These are phyloP conservation scores for Aspergillus niger DNA, from an alignment of 2,329 filamentous ascomycete species.

Conservation along the genomic window DNA sequence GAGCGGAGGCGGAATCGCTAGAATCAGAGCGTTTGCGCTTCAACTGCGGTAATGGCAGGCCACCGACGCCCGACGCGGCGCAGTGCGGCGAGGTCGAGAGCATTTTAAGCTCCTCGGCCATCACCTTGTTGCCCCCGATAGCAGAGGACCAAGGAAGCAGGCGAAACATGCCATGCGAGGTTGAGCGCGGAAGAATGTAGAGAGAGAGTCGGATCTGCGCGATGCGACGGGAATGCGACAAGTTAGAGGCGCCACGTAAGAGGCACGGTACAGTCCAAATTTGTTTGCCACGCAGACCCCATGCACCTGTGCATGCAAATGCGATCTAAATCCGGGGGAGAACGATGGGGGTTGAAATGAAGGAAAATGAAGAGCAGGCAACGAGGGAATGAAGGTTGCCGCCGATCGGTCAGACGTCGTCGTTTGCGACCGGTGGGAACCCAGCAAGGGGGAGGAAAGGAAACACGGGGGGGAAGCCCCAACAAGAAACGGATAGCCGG, in stretches of 20 bases:
- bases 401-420: slow-evolving; percentile 22
- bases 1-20: slow-evolving; percentile 38
- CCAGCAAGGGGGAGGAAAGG: slow-evolving; percentile 18
- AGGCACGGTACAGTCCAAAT: slow-evolving; percentile 10
- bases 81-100: slow-evolving; percentile 42
- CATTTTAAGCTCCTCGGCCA: slow-evolving; percentile 48
- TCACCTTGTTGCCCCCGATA: slow-evolving; percentile 50
- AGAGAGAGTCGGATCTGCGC: slow-evolving; percentile 12
- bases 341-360: slow-evolving; percentile 13
- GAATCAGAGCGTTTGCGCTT: slow-evolving; percentile 62
- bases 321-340: slow-evolving; percentile 24
- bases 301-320: slow-evolving; percentile 28
- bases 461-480: slow-evolving; percentile 11
- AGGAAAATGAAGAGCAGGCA: slow-evolving; percentile 16
- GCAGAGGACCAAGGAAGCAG: slow-evolving; percentile 50
- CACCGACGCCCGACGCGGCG: slow-evolving; percentile 31
- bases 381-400: slow-evolving; percentile 18
- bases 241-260: not conserved
- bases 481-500: slow-evolving; percentile 10
- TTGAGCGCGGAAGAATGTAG: slow-evolving; percentile 18
- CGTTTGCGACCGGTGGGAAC: slow-evolving; percentile 23
- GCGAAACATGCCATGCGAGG: slow-evolving; percentile 53
- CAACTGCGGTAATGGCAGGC: slow-evolving; percentile 47
- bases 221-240: slow-evolving; percentile 19
- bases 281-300: slow-evolving; percentile 11